A percentile compares a stretch with the other conserved stretches of the same genome.
These are phyloP conservation scores for Paxillus involutus DNA, from an alignment of 768 basidiomycete species.

Conservation along the genomic window DNA sequence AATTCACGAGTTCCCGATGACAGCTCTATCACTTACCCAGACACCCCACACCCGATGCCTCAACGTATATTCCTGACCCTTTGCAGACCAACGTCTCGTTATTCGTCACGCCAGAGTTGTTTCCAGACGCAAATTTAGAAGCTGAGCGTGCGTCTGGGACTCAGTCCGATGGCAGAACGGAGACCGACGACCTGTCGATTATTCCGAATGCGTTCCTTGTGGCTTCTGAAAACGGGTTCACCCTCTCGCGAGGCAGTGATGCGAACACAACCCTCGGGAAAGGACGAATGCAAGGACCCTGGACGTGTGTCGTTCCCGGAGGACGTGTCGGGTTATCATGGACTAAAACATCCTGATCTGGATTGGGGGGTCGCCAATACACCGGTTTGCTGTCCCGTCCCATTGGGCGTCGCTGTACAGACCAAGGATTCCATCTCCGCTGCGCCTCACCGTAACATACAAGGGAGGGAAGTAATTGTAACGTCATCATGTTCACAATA, in stretches of 20 bases:
- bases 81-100: slow-evolving; percentile 21
- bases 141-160: not conserved
- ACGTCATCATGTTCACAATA: too few relatives aligned
- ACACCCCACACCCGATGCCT: slow-evolving; percentile 4
- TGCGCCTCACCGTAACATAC: too few relatives aligned
- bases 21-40: slow-evolving; percentile 45
- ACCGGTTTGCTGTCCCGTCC: too few relatives aligned
- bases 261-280: not conserved
- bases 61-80: slow-evolving; percentile 2
- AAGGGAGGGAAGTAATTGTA: too few relatives aligned
- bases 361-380: too few relatives aligned
- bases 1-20: not conserved
- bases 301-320: slow-evolving; percentile 46
- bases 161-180: not conserved
- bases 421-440: too few relatives aligned
- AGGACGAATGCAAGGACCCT: slow-evolving; percentile 24
- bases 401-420: too few relatives aligned
- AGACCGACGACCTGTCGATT: slow-evolving; percentile 1
- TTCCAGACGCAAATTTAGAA: not conserved
- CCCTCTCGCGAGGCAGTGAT: slow-evolving; percentile 28
- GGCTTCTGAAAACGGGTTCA: slow-evolving; percentile 56
- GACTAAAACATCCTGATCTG: not conserved
- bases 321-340: slow-evolving; percentile 19
- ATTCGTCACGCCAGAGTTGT: slow-evolving; percentile 22
- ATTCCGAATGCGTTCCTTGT: slow-evolving; percentile 38